phyloP scores from a whole-genome alignment of 2,329 filamentous ascomycete genomes.

The Fusarium temperatum region DNA sequence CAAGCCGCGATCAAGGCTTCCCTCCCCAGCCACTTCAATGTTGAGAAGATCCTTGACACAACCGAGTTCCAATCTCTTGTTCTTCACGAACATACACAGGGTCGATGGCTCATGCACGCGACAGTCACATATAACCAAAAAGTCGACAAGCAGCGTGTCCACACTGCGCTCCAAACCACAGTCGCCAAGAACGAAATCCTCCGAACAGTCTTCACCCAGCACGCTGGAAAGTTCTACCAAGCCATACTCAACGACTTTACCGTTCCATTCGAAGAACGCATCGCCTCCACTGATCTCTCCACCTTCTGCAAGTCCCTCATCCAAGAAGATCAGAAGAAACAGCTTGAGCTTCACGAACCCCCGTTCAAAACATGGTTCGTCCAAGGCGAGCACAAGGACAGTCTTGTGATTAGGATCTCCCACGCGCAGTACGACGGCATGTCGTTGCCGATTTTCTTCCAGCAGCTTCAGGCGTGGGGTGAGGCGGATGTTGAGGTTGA shows the following conservation, averaged over 20 bases:
- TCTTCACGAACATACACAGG: background rate
- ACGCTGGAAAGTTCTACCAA: background rate
- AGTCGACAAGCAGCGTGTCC: background rate
- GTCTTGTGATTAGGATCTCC: background rate
- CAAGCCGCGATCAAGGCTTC: fast-evolving
- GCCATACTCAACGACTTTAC: background rate
- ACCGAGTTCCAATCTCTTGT: background rate
- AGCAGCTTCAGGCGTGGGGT: background rate
- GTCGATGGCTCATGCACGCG: background rate
- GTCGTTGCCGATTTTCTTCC: background rate
- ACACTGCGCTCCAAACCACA: background rate
- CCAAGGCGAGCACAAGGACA: background rate
- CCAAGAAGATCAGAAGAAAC: background rate
- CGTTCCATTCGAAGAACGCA: background rate
- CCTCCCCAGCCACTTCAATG: fast-evolving
- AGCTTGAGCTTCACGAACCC: background rate
- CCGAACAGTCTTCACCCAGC: background rate
- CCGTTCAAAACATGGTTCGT: background rate
- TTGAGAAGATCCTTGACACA: background rate
- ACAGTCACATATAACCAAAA: background rate
- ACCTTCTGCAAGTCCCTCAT: background rate
- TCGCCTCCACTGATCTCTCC: background rate
- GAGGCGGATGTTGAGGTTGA: background rate
- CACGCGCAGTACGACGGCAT: background rate
- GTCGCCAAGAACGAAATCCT: background rate